Conservation (phyloP, 2,329 filamentous ascomycete genomes). For the Huntiella abstrusa region DNA sequence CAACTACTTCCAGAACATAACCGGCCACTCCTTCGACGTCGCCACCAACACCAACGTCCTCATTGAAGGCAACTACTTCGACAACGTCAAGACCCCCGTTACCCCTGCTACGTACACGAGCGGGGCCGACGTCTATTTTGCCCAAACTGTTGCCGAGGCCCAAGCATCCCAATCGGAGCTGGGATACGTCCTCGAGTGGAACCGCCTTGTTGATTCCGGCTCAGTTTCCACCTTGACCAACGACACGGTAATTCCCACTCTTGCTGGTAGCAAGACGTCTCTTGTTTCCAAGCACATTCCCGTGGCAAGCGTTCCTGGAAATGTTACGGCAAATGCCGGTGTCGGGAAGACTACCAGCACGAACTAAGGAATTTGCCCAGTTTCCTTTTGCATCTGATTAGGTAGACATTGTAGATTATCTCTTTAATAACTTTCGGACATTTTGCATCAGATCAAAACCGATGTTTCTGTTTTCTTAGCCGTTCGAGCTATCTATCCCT, state of each 20-base stretch:
- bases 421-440: too few species aligned
- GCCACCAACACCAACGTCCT: constrained; percentile 17
- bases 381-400: neutral
- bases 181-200: constrained; percentile 15
- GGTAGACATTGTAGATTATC: too few species aligned
- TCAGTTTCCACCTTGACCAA: constrained; percentile 11
- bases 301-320: constrained; percentile 13
- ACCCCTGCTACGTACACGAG: constrained; percentile 17
- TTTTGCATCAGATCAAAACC: too few species aligned
- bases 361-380: neutral
- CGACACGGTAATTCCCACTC: constrained; percentile 10
- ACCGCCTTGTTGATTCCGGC: constrained; percentile 12
- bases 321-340: constrained; percentile 14
- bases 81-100: constrained; percentile 21
- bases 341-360: constrained; percentile 13
- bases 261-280: constrained; percentile 13
- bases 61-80: constrained; percentile 28
- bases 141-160: constrained; percentile 15
- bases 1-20: constrained; percentile 24
- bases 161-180: constrained; percentile 10
- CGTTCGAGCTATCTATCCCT: too few species aligned
- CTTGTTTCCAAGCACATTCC: constrained; percentile 14
- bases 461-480: too few species aligned
- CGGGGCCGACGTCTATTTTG: constrained; percentile 14
- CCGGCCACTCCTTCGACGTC: constrained; percentile 27